Percentiles rank a stretch among this genome's conserved stretches.
Conservation (phyloP, 1,284 basidiomycete genomes). For the Malassezia pachydermatis region DNA sequence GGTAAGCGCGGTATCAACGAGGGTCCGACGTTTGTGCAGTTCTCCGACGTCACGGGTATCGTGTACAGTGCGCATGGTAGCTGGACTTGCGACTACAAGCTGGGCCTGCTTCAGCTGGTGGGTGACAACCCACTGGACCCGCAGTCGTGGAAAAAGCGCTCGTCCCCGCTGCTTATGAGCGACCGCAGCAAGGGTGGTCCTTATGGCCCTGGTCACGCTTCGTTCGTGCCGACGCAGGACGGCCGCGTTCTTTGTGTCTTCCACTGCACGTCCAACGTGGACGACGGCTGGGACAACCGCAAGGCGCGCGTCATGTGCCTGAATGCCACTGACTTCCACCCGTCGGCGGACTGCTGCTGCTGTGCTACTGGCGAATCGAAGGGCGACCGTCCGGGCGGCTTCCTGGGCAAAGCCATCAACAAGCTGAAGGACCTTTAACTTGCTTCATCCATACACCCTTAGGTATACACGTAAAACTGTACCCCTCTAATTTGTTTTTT, state of each 20-base stretch:
- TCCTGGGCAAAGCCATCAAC: slow-evolving; percentile 11
- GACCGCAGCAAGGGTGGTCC: slow-evolving; percentile 9
- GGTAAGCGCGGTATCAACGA: slow-evolving; percentile 20
- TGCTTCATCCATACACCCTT: no score
- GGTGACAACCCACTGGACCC: slow-evolving; percentile 16
- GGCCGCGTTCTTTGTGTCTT: slow-evolving; percentile 12
- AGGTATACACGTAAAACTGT: no score
- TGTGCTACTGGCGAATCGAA: slow-evolving; percentile 11
- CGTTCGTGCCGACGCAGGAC: slow-evolving; percentile 14
- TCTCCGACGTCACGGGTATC: slow-evolving; percentile 12
- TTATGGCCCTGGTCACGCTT: slow-evolving; percentile 18
- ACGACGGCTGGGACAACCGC: slow-evolving; percentile 19
- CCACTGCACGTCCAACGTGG: slow-evolving; percentile 14
- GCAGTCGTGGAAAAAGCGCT: slow-evolving; percentile 14
- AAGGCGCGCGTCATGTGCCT: slow-evolving; percentile 16
- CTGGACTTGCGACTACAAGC: slow-evolving; percentile 21
- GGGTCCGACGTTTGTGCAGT: slow-evolving; percentile 14
- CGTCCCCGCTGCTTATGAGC: slow-evolving; percentile 13
- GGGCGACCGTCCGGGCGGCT: slow-evolving; percentile 1
- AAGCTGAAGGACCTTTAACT: slow-evolving; percentile 7
- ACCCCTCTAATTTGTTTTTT: no score
- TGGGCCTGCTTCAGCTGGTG: slow-evolving; percentile 12
- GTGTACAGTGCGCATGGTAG: slow-evolving; percentile 22
- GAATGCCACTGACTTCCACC: slow-evolving; percentile 3
- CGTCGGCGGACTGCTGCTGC: slow-evolving; percentile 4